Base-by-base conservation (phyloP, 208 protist species). In the Acanthamoeba healyi region DNA sequence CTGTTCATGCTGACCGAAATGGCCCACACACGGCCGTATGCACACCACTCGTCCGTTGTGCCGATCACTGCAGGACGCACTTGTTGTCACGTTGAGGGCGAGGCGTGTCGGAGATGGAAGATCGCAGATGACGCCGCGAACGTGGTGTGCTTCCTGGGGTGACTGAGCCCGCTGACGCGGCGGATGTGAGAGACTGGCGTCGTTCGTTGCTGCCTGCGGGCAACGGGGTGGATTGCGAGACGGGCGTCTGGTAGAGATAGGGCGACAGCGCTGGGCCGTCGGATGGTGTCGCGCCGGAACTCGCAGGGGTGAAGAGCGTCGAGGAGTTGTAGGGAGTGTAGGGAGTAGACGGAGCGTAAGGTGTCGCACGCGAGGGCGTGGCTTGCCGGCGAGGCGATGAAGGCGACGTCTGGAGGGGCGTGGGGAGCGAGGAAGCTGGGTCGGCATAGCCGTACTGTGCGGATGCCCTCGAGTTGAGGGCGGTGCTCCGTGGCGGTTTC, bases 401-500 rank as follows among this genome's bases (percentile, higher is more conserved):
- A 1, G 74, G 74, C 74, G 74, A 49, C 15, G 74, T 49, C 67
- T 79, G 74, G 74, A 58, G 74, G 15, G 74, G 74, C 1, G 26
- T 84, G 74, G 42, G 10, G 9, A 81, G 38, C 22, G 40, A 7
- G 32, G 72, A 10, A 32, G n/a, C n/a, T 22, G 67, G 5, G 40
- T 42, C 74, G 44, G 32, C 26, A 12, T 56, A n/a, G 4, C 42
- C 17, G 44, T 44, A 65, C 42, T 84, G 74, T 22, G 74, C 24
- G 7, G 74, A 84, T 12, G 38, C 74, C 32, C 74, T 24, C 29
- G 74, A 7, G 26, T 10, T 36, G n/a, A 84, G 74, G 4, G 74
- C 74, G 4, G 44, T 84, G 74, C 44, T 84, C 14, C 74, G 74
- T 56, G 74, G 74, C 15, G 74, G 74, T 32, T 84, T 84, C 74